These are phyloP conservation scores for Salvia splendens DNA, from an alignment of 257 asterid genomes.

Conservation along the genomic window DNA sequence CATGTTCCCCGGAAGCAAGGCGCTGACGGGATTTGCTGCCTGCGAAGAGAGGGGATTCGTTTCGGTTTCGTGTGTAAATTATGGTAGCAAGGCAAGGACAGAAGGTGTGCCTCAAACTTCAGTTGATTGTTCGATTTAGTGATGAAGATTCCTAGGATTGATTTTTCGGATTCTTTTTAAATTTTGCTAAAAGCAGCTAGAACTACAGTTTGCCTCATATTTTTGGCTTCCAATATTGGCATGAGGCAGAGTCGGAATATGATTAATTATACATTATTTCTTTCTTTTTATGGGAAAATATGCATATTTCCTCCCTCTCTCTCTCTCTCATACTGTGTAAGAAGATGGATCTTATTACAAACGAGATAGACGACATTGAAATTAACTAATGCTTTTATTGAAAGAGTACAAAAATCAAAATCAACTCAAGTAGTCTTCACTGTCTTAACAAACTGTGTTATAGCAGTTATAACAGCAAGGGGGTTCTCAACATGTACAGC, in stretches of 20 bases:
- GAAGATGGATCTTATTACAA: background rate
- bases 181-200: slow-evolving; percentile 28
- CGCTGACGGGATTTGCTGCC: slow-evolving; percentile 52
- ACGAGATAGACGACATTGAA: background rate
- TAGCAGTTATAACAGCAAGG: slow-evolving; percentile 64
- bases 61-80: slow-evolving; percentile 37
- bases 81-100: slow-evolving; percentile 25
- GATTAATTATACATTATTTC: slow-evolving; percentile 15
- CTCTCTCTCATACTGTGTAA: too few relatives aligned
- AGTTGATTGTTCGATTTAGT: slow-evolving; percentile 30
- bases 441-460: slow-evolving; percentile 56
- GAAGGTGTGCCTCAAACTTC: slow-evolving; percentile 25
- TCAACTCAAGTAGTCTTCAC: slow-evolving; percentile 15
- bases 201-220: slow-evolving; percentile 34
- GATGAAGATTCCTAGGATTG: slow-evolving; percentile 21
- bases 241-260: slow-evolving; percentile 34
- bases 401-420: too few relatives aligned
- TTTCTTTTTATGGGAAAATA: slow-evolving; percentile 7
- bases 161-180: slow-evolving; percentile 2
- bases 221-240: slow-evolving; percentile 37
- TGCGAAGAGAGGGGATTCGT: slow-evolving; percentile 46
- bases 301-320: too few relatives aligned
- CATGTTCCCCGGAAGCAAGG: slow-evolving; percentile 43
- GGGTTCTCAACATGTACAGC: slow-evolving; percentile 97
- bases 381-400: background rate